phyloP scores from a whole-genome alignment of 1,139 yeast genomes.

The Kodamaea fungicola region DNA sequence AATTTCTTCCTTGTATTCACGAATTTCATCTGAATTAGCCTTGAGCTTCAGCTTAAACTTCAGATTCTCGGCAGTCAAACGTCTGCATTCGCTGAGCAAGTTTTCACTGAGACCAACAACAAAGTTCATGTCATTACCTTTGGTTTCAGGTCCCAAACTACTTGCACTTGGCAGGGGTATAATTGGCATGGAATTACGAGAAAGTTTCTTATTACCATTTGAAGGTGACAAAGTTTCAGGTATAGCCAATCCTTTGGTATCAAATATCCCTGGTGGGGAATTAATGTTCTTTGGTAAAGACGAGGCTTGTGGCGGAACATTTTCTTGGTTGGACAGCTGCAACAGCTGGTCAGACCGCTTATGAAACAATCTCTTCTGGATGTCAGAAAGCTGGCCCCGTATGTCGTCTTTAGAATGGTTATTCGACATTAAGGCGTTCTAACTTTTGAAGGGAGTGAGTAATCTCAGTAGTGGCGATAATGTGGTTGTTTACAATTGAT shows the following conservation, averaged over 20 bases:
- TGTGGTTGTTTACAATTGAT: no score
- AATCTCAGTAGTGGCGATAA: no score
- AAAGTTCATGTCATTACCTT: constrained; percentile 69
- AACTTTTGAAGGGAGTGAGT: no score
- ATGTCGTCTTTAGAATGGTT: constrained; percentile 34
- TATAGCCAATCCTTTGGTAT: neutral
- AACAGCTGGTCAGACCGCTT: constrained; percentile 15
- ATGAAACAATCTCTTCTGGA: constrained; percentile 51
- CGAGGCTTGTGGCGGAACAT: constrained; percentile 11
- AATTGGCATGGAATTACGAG: constrained; percentile 11
- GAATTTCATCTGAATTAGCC: constrained; percentile 40
- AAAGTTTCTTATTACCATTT: constrained; percentile 17
- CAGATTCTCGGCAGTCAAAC: constrained; percentile 68
- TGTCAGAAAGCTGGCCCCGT: constrained; percentile 57
- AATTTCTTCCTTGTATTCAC: constrained; percentile 36
- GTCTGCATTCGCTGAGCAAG: constrained; percentile 72
- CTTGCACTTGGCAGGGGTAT: constrained; percentile 24
- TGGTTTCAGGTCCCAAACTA: constrained; percentile 41
- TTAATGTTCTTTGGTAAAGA: constrained; percentile 1
- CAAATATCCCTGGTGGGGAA: neutral
- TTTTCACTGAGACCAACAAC: constrained; percentile 83
- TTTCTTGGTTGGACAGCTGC: constrained; percentile 16
- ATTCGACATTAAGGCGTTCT: neutral
- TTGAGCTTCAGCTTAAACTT: constrained; percentile 43
- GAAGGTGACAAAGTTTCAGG: neutral